A percentile compares a stretch with the other conserved stretches of the same genome.
These are phyloP conservation scores for Podaxis rugospora DNA, from an alignment of 768 basidiomycete species.

Conservation along the genomic window DNA sequence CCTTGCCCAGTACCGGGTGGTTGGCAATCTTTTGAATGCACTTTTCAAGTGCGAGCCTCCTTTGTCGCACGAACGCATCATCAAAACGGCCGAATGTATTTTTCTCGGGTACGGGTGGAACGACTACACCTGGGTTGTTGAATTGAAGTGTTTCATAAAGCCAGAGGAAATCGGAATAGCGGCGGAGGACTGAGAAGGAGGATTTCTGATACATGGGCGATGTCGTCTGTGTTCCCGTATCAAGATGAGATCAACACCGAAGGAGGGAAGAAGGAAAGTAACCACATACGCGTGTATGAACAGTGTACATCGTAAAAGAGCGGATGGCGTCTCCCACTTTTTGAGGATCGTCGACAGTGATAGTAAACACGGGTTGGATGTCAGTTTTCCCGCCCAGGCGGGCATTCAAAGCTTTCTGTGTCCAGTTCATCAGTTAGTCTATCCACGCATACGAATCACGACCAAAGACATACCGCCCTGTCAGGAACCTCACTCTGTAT, in stretches of 20 bases:
- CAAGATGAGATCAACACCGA: not conserved
- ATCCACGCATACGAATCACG: not conserved
- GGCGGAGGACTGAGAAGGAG: constrained; percentile 89
- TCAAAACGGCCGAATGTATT: constrained; percentile 91
- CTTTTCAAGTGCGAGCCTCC: constrained; percentile 79
- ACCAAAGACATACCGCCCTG: constrained; percentile 21
- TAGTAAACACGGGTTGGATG: constrained; percentile 71
- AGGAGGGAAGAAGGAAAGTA: not conserved
- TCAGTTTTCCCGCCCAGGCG: constrained; percentile 26
- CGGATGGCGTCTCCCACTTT: constrained; percentile 95
- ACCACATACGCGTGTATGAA: constrained; percentile 71
- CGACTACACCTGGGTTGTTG: constrained; percentile 96
- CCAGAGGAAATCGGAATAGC: constrained; percentile 98
- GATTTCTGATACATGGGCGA: constrained; percentile 81
- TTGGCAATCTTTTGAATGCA: constrained; percentile 92
- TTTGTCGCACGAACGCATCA: constrained; percentile 84
- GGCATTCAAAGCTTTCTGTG: constrained; percentile 12
- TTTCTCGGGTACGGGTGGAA: constrained; percentile 96
- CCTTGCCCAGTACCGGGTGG: constrained; percentile 86
- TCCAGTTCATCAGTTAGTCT: constrained; percentile 1
- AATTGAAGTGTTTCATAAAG: constrained; percentile 80
- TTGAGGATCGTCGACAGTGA: constrained; percentile 95
- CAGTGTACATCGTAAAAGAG: constrained; percentile 94
- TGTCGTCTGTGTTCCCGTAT: constrained; percentile 53
- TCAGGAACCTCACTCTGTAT: constrained; percentile 23